These are phyloP conservation scores for Candida tibetensis DNA, from an alignment of 805 yeast genomes.

Conservation along the genomic window DNA sequence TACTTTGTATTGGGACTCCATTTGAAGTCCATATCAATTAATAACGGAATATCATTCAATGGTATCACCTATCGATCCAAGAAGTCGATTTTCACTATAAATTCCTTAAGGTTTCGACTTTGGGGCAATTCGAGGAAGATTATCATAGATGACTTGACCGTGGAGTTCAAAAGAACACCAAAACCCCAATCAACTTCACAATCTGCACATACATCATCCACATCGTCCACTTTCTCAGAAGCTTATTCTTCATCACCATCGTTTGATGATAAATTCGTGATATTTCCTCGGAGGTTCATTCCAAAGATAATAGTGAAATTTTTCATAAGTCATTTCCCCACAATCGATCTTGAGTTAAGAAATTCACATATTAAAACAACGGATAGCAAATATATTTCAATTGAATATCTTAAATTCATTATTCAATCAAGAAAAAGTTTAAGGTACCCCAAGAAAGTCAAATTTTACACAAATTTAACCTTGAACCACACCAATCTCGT, in stretches of 20 bases:
- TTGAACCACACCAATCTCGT: conserved; percentile 11
- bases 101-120: conserved; percentile 28
- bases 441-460: conserved; percentile 14
- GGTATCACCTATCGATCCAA: conserved; percentile 19
- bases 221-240: background rate
- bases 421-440: conserved; percentile 19
- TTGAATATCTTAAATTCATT: conserved; percentile 21
- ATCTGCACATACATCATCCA: background rate
- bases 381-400: conserved; percentile 4
- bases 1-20: conserved; percentile 32
- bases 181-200: background rate
- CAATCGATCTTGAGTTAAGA: conserved; percentile 22
- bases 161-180: conserved; percentile 5
- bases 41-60: conserved; percentile 39
- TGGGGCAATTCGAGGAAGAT: conserved; percentile 39
- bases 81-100: conserved; percentile 14
- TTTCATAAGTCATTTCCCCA: conserved; percentile 19
- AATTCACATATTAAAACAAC: conserved; percentile 5
- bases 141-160: conserved; percentile 26
- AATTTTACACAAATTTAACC: conserved; percentile 14
- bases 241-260: background rate
- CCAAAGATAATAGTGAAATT: conserved; percentile 11
- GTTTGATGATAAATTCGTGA: conserved; percentile 4
- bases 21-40: conserved; percentile 29
- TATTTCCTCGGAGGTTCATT: conserved; percentile 17